A percentile compares a stretch with the other conserved stretches of the same genome.
Conservation (phyloP, 2,329 filamentous ascomycete genomes). For the Raffaelea arxii region DNA sequence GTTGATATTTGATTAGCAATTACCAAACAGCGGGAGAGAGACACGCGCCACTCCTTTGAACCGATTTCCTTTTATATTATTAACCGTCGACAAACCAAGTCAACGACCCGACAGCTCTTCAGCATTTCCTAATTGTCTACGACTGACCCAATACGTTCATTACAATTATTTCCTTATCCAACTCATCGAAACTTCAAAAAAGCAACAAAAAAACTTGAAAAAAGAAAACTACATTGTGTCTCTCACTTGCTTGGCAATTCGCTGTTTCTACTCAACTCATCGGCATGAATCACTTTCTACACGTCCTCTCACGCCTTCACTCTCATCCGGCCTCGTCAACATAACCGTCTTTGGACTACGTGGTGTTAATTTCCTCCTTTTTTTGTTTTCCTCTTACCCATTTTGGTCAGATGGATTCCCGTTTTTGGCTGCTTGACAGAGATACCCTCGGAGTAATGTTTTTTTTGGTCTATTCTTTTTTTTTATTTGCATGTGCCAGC, state of each 20-base stretch:
- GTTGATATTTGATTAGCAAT: too few relatives aligned
- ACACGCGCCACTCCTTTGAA: slow-evolving; percentile 6
- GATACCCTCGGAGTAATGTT: not conserved
- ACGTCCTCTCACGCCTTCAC: not conserved
- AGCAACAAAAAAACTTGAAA: slow-evolving; percentile 8
- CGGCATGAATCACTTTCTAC: not conserved
- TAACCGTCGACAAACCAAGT: slow-evolving; percentile 2
- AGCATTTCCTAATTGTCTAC: slow-evolving; percentile 9
- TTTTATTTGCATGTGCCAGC: too few relatives aligned
- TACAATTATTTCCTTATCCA: slow-evolving; percentile 12
- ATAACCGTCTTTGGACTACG: not conserved
- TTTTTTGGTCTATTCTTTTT: not conserved
- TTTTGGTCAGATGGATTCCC: not conserved
- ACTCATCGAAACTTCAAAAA: slow-evolving; percentile 5
- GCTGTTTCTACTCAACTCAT: not conserved
- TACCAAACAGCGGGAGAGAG: not conserved
- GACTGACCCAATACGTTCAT: slow-evolving; percentile 22
- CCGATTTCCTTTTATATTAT: slow-evolving; percentile 11
- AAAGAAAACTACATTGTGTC: slow-evolving; percentile 4
- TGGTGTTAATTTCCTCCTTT: not conserved
- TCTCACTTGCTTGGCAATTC: not conserved
- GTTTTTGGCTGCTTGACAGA: not conserved
- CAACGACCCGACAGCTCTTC: slow-evolving; percentile 10
- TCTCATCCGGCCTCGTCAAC: not conserved
- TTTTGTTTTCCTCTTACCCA: not conserved